Conservation (phyloP, 75 land plant species). For the Picea sitchensis region DNA sequence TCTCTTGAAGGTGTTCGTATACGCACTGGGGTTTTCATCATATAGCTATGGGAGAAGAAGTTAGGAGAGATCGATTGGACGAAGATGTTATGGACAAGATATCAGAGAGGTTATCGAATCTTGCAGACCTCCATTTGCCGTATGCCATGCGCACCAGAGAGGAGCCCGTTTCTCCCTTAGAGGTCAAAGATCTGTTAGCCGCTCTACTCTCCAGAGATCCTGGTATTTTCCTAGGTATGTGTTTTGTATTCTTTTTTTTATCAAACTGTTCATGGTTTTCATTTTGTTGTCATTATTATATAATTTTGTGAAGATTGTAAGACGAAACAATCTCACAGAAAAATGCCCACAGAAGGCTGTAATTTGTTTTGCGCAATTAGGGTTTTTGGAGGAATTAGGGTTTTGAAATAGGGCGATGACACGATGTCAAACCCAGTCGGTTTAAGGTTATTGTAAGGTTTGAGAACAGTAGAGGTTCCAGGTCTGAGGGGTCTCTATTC, state of each 20-base stretch:
- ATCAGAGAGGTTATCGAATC: conserved; percentile 50
- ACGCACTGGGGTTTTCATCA: no score
- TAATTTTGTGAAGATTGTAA: neutral
- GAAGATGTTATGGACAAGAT: conserved; percentile 42
- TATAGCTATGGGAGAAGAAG: conserved; percentile 21
- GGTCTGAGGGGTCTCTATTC: no score
- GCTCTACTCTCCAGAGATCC: conserved; percentile 78
- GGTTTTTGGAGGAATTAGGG: neutral
- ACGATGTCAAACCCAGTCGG: neutral
- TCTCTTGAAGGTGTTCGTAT: no score
- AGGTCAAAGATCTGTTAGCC: conserved; percentile 53
- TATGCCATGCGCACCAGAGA: conserved; percentile 32
- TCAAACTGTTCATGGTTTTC: neutral
- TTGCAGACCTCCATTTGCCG: conserved; percentile 75
- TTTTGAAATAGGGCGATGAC: neutral
- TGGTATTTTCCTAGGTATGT: conserved; percentile 75
- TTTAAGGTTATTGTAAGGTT: neutral
- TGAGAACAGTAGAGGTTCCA: no score
- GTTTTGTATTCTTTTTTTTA: neutral
- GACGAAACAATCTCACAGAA: neutral
- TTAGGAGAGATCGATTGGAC: conserved; percentile 17
- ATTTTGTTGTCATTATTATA: neutral
- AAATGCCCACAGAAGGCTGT: neutral
- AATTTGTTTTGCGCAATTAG: neutral
- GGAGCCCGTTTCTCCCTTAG: conserved; percentile 34